Evolutionary conservation across 192 early-diverging fungal genomes (phyloP), one percentile per base, ranked within the genome.

Genomic region (Coemansia sp.): DNA sequence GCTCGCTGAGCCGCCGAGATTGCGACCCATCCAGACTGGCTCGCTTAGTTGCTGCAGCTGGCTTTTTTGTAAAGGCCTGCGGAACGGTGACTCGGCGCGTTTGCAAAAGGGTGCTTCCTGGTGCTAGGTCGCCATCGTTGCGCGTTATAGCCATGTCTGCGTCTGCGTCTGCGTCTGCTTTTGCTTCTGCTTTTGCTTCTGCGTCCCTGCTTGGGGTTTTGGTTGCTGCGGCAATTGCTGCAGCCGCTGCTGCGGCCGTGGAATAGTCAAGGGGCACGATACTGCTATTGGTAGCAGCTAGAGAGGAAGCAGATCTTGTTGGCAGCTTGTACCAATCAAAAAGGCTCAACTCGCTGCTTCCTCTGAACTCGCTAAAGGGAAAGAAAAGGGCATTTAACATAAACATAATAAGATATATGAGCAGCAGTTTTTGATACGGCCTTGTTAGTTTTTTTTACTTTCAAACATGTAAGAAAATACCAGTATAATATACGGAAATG

Each of bases 31-130:
- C 39, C 14, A 42, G 16, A 13, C 39, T 42, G 14, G 39, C 22
- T 16, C 55, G 29, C 36, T 34, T 20, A 54, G 85, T 79, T 24
- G 82, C 71, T 0, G 81, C 68, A 0, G 39, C 39, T 13, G 39
- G 13, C 13, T 16, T 42, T 42, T 42, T 42, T 16, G 16, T 13
- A 42, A 42, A 42, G 55, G 83, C 70, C 22, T 53, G 57, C 29
- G 75, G 64, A 14, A 82, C 56, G 23, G 80, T 78, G 20, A 74
- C 55, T 69, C 82, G 55, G 4, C 82, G 74, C n/a, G 70, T 65
- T 49, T 76, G 64, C 55, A 68, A 42, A 1, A 42, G 14, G 0
- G 3, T 42, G 39, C 39, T 18, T 13, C 11, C 39, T 10, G 3
- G 39, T 50, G 54, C 25, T 54, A 3, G 24, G 52, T 29, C 25